These are phyloP conservation scores for Mrakia gelida DNA, from an alignment of 768 basidiomycete genomes.

Conservation along the genomic window DNA sequence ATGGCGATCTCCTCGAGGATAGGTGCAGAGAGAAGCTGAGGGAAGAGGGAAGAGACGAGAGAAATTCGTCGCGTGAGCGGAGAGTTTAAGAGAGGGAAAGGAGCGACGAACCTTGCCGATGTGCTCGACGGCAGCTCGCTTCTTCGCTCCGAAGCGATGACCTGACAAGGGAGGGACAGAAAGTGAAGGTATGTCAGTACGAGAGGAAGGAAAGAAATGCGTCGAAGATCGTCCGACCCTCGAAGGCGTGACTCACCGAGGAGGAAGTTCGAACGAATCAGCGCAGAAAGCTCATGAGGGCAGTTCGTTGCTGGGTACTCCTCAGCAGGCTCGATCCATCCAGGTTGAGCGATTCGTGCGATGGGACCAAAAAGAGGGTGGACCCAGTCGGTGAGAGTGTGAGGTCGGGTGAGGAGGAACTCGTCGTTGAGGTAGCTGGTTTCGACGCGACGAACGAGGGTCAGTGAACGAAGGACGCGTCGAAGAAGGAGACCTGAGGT, in stretches of 20 bases:
- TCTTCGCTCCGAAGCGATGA: slow-evolving; percentile 17
- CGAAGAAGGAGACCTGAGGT: neutral
- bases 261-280: slow-evolving; percentile 24
- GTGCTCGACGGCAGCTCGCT: slow-evolving; percentile 15
- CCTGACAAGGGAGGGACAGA: neutral
- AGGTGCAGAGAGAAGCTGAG: neutral
- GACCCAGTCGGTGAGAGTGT: slow-evolving; percentile 25
- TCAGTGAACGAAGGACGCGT: neutral
- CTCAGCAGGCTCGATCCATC: neutral
- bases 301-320: slow-evolving; percentile 24
- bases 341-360: slow-evolving; percentile 19
- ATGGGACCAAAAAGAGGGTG: slow-evolving; percentile 24
- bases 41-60: neutral
- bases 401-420: slow-evolving; percentile 24
- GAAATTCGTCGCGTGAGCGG: neutral
- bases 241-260: neutral
- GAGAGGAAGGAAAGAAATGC: neutral
- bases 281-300: slow-evolving; percentile 22
- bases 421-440: slow-evolving; percentile 26
- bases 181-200: no score
- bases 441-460: neutral
- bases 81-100: neutral
- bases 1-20: slow-evolving; percentile 22
- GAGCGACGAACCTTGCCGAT: slow-evolving; percentile 23
- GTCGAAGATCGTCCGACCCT: neutral